A percentile compares a stretch with the other conserved stretches of the same genome.
Conservation (phyloP, 768 basidiomycete genomes). For the Amanita thiersii region DNA sequence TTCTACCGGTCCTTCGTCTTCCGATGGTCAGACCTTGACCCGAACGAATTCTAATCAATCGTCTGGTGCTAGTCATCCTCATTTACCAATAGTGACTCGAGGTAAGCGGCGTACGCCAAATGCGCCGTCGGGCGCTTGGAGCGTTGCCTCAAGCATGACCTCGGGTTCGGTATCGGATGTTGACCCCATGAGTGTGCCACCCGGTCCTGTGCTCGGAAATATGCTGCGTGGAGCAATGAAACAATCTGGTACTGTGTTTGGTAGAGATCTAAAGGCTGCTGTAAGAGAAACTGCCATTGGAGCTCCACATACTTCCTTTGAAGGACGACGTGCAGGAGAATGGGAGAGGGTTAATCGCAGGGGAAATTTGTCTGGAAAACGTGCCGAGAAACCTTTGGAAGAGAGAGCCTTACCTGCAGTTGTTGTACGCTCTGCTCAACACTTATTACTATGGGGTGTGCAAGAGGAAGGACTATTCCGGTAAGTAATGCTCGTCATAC, state of each 20-base stretch:
- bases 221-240: slow-evolving; percentile 47
- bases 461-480: slow-evolving; percentile 84
- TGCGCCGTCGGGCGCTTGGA: slow-evolving; percentile 52
- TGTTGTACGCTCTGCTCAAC: slow-evolving; percentile 76
- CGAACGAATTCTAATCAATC: slow-evolving; percentile 34
- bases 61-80: slow-evolving; percentile 5
- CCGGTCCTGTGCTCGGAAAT: slow-evolving; percentile 47
- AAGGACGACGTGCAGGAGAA: slow-evolving; percentile 10
- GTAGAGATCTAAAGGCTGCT: slow-evolving; percentile 38
- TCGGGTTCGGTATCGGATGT: slow-evolving; percentile 37
- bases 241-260: slow-evolving; percentile 57
- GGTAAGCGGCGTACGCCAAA: slow-evolving; percentile 48
- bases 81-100: slow-evolving; percentile 16
- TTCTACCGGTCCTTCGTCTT: slow-evolving; percentile 18
- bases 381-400: slow-evolving; percentile 32
- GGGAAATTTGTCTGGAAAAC: slow-evolving; percentile 14
- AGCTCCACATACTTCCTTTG: slow-evolving; percentile 14
- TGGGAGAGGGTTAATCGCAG: slow-evolving; percentile 11
- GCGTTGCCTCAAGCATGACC: slow-evolving; percentile 37
- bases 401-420: slow-evolving; percentile 59
- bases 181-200: slow-evolving; percentile 32
- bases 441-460: slow-evolving; percentile 74
- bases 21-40: slow-evolving; percentile 14
- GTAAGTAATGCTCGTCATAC: slow-evolving; percentile 31
- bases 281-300: slow-evolving; percentile 22